Conservation (phyloP, 768 basidiomycete species). For the Gloeophyllum trabeum region DNA sequence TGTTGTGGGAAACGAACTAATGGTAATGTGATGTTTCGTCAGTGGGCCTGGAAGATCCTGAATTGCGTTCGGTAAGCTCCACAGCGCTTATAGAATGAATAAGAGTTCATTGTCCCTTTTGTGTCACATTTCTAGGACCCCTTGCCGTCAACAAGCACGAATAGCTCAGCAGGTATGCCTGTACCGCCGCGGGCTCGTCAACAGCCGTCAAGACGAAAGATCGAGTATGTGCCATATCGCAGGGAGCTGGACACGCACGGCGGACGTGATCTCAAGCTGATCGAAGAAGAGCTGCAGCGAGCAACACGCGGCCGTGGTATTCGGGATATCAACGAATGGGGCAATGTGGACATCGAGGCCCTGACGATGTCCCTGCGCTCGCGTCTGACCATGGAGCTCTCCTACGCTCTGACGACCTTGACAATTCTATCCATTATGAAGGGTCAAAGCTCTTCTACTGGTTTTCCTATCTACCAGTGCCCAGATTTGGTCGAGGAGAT, state of each 20-base stretch:
- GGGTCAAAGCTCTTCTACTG: conserved; percentile 40
- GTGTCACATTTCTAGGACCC: too few species aligned
- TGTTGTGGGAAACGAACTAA: too few species aligned
- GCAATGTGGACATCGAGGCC: conserved; percentile 82
- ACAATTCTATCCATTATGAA: conserved; percentile 73
- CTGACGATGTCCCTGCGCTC: conserved; percentile 90
- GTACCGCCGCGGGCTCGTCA: conserved; percentile 26
- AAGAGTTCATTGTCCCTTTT: too few species aligned
- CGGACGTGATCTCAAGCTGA: conserved; percentile 62
- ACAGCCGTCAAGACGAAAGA: conserved; percentile 61
- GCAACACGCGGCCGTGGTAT: conserved; percentile 41
- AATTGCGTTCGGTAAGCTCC: too few species aligned
- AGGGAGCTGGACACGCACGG: conserved; percentile 70
- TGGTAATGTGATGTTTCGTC: too few species aligned
- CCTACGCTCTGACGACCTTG: conserved; percentile 84
- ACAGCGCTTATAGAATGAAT: too few species aligned
- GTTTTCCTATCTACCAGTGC: conserved; percentile 69
- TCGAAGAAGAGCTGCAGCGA: conserved; percentile 51
- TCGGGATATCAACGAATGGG: conserved; percentile 78
- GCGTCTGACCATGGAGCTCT: conserved; percentile 70
- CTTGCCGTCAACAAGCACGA: too few species aligned
- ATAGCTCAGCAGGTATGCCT: conserved; percentile 17
- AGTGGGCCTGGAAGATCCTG: too few species aligned
- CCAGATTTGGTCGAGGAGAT: conserved; percentile 78
- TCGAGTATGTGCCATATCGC: conserved; percentile 78